Evolutionary conservation across 805 yeast genomes (phyloP).

Genomic region (Saturnispora hagleri): DNA sequence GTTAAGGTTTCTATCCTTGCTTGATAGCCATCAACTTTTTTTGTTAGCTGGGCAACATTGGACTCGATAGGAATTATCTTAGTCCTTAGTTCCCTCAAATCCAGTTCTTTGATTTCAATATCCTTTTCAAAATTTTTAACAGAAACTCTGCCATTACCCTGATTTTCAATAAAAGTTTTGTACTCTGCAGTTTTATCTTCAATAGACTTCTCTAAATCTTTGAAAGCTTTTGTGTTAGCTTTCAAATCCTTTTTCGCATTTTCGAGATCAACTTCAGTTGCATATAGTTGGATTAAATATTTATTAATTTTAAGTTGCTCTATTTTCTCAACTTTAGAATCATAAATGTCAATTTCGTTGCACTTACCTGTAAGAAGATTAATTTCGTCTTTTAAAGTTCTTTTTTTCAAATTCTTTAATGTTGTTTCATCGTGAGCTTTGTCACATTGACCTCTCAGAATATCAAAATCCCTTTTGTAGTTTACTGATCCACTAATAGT

Average conservation of each 20-base stretch:
- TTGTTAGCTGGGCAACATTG: slow-evolving; percentile 38
- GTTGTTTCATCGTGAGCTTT: slow-evolving; percentile 56
- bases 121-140: slow-evolving; percentile 33
- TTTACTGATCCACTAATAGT: slow-evolving; percentile 77
- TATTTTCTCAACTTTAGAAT: slow-evolving; percentile 42
- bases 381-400: slow-evolving; percentile 63
- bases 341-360: slow-evolving; percentile 60
- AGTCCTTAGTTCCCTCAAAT: slow-evolving; percentile 9
- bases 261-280: slow-evolving; percentile 37
- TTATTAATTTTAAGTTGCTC: slow-evolving; percentile 37
- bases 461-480: slow-evolving; percentile 55
- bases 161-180: slow-evolving; percentile 29
- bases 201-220: slow-evolving; percentile 14
- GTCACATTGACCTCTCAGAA: slow-evolving; percentile 53
- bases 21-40: slow-evolving; percentile 38
- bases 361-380: slow-evolving; percentile 72
- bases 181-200: slow-evolving; percentile 24
- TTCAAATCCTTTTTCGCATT: slow-evolving; percentile 27
- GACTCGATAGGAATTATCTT: slow-evolving; percentile 55
- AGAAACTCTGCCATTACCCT: slow-evolving; percentile 37
- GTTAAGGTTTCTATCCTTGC: slow-evolving; percentile 41
- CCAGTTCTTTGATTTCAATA: slow-evolving; percentile 35
- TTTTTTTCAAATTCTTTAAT: slow-evolving; percentile 55
- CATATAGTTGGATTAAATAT: slow-evolving; percentile 57
- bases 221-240: slow-evolving; percentile 30